Evolutionary conservation across 179 eudicot genomes (phyloP), one percentile per base, ranked within the genome.

Genomic region (Sideroxylon spinosum): DNA sequence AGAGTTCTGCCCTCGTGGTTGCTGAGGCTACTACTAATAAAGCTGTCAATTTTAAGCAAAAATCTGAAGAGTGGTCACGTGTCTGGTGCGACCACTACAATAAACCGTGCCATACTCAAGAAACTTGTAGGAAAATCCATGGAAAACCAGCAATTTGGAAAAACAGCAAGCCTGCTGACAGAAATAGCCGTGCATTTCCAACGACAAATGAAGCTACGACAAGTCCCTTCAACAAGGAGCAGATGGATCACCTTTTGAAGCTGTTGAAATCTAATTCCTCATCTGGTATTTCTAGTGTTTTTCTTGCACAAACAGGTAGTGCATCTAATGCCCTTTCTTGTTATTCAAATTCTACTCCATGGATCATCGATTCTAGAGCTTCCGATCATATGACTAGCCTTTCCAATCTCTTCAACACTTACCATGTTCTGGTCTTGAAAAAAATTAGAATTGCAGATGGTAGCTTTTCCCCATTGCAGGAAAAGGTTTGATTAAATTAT

Each of bases 221-320:
- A 7, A 29, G 12, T 65, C 37, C 69, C 32, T 65, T 65, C 46
- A 65, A 1, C 69, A 65, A 65, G 32, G 46, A 65, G 69, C 32
- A 65, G 37, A 29, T 65, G 69, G 69, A 65, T 65, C 69, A 65
- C 12, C 14, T 65, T 29, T 10, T 65, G 10, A 65, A 25, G 46
- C 37, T 65, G 37, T 37, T 65, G 69, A 65, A 25, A 25, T 65
- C 32, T 29, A 65, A 65, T 29, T 65, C 69, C 46, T 65, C 46
- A 65, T 65, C 22, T 25, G 69, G 69, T 65, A 65, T 10, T 65
- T 37, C 37, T 65, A 65, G 46, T 65, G 69, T 29, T 22, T 65
- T 3, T 22, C 2, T 65, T 23, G 69, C 69, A 7, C 69, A 65
- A 65, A 65, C 46, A 29, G 37, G 69, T 65, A 65, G 63, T 59